Evolutionary conservation across 2,329 filamentous ascomycete genomes (phyloP).

Genomic region (Simplicillium aogashimaense): DNA sequence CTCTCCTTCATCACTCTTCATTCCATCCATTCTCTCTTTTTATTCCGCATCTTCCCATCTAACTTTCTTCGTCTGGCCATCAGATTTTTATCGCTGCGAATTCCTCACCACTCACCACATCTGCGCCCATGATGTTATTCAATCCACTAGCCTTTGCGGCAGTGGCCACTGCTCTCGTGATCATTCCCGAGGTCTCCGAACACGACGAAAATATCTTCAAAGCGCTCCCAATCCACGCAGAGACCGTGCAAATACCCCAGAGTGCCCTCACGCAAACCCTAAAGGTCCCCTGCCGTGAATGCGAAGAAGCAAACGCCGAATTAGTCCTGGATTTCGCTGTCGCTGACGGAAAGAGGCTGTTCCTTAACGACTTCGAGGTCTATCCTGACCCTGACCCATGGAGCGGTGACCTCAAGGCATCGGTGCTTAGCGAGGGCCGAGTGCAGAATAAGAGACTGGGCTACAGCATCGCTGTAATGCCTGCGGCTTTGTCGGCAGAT

Average conservation of each 20-base stretch:
- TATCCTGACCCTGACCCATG: slow-evolving; percentile 43
- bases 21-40: neutral
- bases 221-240: slow-evolving; percentile 22
- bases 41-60: neutral
- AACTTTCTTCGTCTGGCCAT: neutral
- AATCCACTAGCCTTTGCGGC: slow-evolving; percentile 22
- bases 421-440: slow-evolving; percentile 30
- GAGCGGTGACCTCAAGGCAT: slow-evolving; percentile 31
- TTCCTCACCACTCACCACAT: neutral
- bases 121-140: slow-evolving; percentile 16
- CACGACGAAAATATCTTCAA: slow-evolving; percentile 32
- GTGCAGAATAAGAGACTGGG: slow-evolving; percentile 32
- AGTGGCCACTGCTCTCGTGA: slow-evolving; percentile 35
- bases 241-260: slow-evolving; percentile 26
- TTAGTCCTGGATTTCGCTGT: slow-evolving; percentile 46
- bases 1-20: too few species aligned
- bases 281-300: slow-evolving; percentile 43
- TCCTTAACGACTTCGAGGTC: slow-evolving; percentile 51
- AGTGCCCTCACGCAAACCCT: slow-evolving; percentile 26
- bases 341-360: slow-evolving; percentile 35
- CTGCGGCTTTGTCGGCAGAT: slow-evolving; percentile 36
- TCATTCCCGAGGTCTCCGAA: slow-evolving; percentile 39
- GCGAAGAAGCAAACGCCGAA: slow-evolving; percentile 33
- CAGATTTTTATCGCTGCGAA: neutral
- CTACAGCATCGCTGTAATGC: slow-evolving; percentile 34